Evolutionary conservation across 331 rosid species (phyloP), one percentile per base, ranked within the genome.

Genomic region (Acacia pycnantha): DNA sequence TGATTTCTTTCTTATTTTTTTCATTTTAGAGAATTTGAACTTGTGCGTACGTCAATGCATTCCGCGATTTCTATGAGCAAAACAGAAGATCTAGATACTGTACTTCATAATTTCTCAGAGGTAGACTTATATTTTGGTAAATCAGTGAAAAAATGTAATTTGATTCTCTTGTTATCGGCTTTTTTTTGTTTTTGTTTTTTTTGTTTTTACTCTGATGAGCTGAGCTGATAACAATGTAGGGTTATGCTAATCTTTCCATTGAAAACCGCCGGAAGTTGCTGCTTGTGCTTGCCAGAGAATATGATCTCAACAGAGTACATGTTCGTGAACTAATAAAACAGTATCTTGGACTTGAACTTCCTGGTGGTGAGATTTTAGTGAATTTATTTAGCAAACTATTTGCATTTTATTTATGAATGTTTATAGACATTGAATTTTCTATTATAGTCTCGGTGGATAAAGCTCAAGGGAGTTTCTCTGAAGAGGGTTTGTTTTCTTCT

Each of bases 331-430:
- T 93, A 84, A 88, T 95, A 43, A 89, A 86, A 77, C 98, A 95
- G 76, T 95, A 93, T 83, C 97, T 95, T 79, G 98, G 91, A 78
- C 92, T 92, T 78, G 91, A 88, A 84, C 89, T 84, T 70, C 98
- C 97, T 70, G 70, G 81, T 77, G 90, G 98, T 93, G 85, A 89
- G 93, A 85, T 74, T 74, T 33, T 84, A 54, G 54, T 66, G 80
- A 24, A 11, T 75, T 22, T 72, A 16, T 59, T 3, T 40, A 37
- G 11, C 29, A 50, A 12, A 15, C 16, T 67, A 31, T 77, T 19
- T 75, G 75, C 65, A 31, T 70, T 80, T 77, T 70, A n/a, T 29
- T 80, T 77, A 31, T 47, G 35, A 31, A 78, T 74, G 79, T 68
- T 40, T 43, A 80, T 80, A 75, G 59, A 80, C 44, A 87, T 58